Evolutionary conservation across 2,329 filamentous ascomycete genomes (phyloP).

Genomic region (Aspergillus sp.): DNA sequence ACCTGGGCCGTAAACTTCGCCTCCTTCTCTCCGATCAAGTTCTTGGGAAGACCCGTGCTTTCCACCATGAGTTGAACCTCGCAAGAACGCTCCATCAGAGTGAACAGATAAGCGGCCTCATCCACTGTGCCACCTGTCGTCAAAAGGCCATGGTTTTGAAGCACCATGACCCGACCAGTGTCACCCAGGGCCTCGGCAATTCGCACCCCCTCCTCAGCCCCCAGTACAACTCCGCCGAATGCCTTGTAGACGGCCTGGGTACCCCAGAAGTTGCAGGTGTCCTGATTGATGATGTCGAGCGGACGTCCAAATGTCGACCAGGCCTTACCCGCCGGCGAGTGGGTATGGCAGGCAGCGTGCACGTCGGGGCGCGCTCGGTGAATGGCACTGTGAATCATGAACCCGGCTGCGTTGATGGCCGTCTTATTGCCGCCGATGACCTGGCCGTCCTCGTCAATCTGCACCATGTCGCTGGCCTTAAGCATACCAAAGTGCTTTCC

Average conservation of each 20-base stretch:
- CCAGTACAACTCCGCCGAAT: slow-evolving; percentile 50
- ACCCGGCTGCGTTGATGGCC: slow-evolving; percentile 45
- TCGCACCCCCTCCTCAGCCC: slow-evolving; percentile 44
- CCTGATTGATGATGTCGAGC: slow-evolving; percentile 47
- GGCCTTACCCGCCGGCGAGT: slow-evolving; percentile 46
- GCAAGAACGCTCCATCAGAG: slow-evolving; percentile 67
- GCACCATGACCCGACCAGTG: slow-evolving; percentile 19
- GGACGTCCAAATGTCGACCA: slow-evolving; percentile 44
- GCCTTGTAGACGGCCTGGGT: slow-evolving; percentile 37
- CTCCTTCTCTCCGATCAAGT: slow-evolving; percentile 49
- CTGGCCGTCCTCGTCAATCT: slow-evolving; percentile 43
- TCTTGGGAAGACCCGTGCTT: slow-evolving; percentile 57
- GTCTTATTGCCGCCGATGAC: slow-evolving; percentile 40
- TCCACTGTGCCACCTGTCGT: slow-evolving; percentile 70
- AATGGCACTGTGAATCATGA: slow-evolving; percentile 50
- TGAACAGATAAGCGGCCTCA: slow-evolving; percentile 70
- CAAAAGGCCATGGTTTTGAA: slow-evolving; percentile 42
- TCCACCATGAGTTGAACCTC: slow-evolving; percentile 68
- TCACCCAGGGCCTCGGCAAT: slow-evolving; percentile 38
- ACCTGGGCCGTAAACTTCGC: slow-evolving; percentile 16
- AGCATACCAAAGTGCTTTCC: slow-evolving; percentile 44
- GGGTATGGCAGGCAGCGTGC: slow-evolving; percentile 45
- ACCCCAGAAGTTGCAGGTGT: slow-evolving; percentile 26
- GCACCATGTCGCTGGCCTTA: slow-evolving; percentile 48
- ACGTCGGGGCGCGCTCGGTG: slow-evolving; percentile 47